A percentile compares a stretch with the other conserved stretches of the same genome.
Evolutionary conservation across 805 yeast genomes (phyloP).

Genomic region (Yarrowia hollandica): DNA sequence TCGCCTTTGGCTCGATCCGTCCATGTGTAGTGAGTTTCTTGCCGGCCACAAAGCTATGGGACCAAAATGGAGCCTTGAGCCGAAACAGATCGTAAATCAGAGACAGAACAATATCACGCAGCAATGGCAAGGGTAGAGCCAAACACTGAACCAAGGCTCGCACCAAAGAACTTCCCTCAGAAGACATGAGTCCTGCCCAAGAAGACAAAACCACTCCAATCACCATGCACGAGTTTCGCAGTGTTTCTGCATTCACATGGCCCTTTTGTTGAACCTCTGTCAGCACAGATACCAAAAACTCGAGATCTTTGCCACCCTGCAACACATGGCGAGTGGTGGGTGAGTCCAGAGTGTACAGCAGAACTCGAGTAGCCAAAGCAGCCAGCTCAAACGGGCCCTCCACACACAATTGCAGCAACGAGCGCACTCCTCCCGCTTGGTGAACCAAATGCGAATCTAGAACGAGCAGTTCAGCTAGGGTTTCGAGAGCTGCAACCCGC

Average conservation of each 20-base stretch:
- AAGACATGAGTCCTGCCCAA: slow-evolving; percentile 67
- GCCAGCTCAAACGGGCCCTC: slow-evolving; percentile 56
- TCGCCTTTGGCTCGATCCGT: slow-evolving; percentile 1
- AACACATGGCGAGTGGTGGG: slow-evolving; percentile 56
- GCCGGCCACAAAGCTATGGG: slow-evolving; percentile 8
- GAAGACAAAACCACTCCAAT: slow-evolving; percentile 62
- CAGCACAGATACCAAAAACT: slow-evolving; percentile 64
- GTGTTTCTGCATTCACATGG: slow-evolving; percentile 52
- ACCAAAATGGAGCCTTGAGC: slow-evolving; percentile 40
- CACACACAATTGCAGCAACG: slow-evolving; percentile 49
- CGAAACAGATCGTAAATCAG: slow-evolving; percentile 67
- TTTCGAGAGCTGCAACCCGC: slow-evolving; percentile 53
- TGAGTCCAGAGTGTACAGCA: slow-evolving; percentile 57
- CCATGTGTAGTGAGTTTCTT: slow-evolving; percentile 9
- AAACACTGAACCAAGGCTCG: slow-evolving; percentile 62
- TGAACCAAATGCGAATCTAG: slow-evolving; percentile 47
- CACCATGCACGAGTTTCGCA: slow-evolving; percentile 61
- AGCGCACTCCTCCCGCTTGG: slow-evolving; percentile 49
- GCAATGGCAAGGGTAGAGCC: slow-evolving; percentile 52
- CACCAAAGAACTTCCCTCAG: background rate
- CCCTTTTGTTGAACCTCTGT: slow-evolving; percentile 58
- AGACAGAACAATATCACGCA: slow-evolving; percentile 65
- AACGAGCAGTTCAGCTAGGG: slow-evolving; percentile 53
- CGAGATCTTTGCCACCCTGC: slow-evolving; percentile 62
- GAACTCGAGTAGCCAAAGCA: slow-evolving; percentile 47